A percentile compares a stretch with the other conserved stretches of the same genome.
phyloP scores from a whole-genome alignment of 306 rosid genomes.

The Castanospermum australe region DNA sequence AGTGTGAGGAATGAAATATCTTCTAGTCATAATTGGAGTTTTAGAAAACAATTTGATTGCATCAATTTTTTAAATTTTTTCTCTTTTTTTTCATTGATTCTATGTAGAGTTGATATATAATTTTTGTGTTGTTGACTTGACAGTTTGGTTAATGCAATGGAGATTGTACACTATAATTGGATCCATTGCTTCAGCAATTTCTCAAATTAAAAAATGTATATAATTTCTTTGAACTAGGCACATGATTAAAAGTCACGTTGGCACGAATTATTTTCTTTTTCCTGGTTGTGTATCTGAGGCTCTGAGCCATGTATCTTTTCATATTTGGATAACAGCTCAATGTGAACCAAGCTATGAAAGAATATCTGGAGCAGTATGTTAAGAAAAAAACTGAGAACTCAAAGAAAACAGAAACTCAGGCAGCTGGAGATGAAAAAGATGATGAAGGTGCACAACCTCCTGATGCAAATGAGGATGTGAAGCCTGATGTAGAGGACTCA shows the following conservation, averaged over 20 bases:
- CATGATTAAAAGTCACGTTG: neutral
- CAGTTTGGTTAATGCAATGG: slow-evolving; percentile 3
- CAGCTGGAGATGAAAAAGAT: slow-evolving; percentile 50
- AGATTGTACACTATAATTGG: neutral
- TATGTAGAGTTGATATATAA: neutral
- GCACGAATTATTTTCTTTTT: neutral
- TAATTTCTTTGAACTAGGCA: neutral
- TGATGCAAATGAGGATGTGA: slow-evolving; percentile 49
- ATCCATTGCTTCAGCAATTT: neutral
- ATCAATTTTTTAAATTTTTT: neutral
- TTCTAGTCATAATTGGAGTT: neutral
- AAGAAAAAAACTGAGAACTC: slow-evolving; percentile 62
- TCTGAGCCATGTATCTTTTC: slow-evolving; percentile 18
- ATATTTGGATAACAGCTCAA: slow-evolving; percentile 58
- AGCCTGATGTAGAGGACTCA: slow-evolving; percentile 47
- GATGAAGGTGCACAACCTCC: slow-evolving; percentile 44
- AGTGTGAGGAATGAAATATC: neutral
- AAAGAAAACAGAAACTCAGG: slow-evolving; percentile 63
- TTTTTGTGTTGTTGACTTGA: neutral
- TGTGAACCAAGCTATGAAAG: slow-evolving; percentile 68
- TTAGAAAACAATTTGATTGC: neutral
- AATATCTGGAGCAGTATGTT: slow-evolving; percentile 68
- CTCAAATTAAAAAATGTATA: neutral
- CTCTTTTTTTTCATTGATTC: neutral
- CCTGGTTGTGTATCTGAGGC: neutral